Base-by-base conservation (phyloP, 345 rosid genomes). In the Rhodamnia rubescens region DNA sequence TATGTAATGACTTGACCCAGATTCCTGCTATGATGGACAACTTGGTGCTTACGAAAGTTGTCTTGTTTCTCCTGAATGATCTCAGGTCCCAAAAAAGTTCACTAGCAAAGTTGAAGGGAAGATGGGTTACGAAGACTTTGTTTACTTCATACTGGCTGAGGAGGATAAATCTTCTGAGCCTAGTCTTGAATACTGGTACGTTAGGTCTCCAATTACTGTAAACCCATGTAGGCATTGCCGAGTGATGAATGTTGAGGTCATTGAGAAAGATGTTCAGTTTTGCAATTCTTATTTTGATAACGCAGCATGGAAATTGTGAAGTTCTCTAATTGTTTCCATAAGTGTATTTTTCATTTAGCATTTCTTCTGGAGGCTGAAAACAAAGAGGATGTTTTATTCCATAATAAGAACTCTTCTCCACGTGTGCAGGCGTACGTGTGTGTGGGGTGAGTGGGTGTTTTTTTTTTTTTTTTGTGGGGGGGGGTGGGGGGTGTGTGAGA, bases 51-150 rank as follows among this genome's bases (percentile, higher is more conserved):
- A 83, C 18, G 27, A 50, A 24, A n/a, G 54, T 51, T 81, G 15
- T 27, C 47, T 81, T 74, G 86, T 84, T 47, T 49, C 85, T 42
- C 54, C 85, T 85, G 80, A 32, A 69, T 75, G 55, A 36, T 89
- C 85, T 86, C 90, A 95, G 99, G 94, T 93, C 87, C 90, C 98
- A 2, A 92, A 93, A 88, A 94, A 93, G 87, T 91, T 94, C 88
- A 90, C 94, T 36, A 87, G 98, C 88, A 86, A 90, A 83, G 90
- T 89, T 83, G 95, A 92, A 85, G 96, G 98, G 88, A 94, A 92
- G 93, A 96, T 96, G 98, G 92, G 93, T 87, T 96, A 96, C 88
- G 98, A 96, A 91, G 99, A 96, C 93, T 96, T 96, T 85, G 99
- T 95, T 11, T 93, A 93, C 91, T 96, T 96, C 90, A 93, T 96